Conservation (phyloP, 2,329 filamentous ascomycete species). For the Fusarium brachygibbosum region DNA sequence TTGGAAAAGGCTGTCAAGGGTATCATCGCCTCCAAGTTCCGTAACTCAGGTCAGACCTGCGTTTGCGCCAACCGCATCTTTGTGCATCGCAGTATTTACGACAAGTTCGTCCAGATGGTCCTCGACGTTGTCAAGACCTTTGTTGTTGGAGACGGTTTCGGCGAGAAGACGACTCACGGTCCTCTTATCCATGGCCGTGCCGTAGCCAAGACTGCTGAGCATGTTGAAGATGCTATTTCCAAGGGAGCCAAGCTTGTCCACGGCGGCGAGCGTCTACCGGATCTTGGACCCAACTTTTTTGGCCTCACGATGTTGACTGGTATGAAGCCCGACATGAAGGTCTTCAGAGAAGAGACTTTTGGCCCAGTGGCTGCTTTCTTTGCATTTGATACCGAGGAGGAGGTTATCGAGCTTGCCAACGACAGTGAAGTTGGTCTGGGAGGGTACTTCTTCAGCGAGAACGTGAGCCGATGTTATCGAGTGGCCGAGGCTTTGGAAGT, state of each 20-base stretch:
- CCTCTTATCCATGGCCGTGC: constrained; percentile 76
- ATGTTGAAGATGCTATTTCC: constrained; percentile 72
- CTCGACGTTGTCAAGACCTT: constrained; percentile 68
- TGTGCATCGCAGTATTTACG: constrained; percentile 71
- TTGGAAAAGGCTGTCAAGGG: constrained; percentile 76
- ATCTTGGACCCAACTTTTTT: constrained; percentile 76
- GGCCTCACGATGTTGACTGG: constrained; percentile 76
- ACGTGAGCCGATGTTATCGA: constrained; percentile 57
- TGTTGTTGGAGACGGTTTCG: constrained; percentile 70
- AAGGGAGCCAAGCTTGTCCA: constrained; percentile 71
- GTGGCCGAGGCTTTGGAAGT: constrained; percentile 64
- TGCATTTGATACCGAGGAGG: constrained; percentile 75
- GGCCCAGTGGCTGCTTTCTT: constrained; percentile 79
- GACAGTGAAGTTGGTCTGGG: constrained; percentile 76
- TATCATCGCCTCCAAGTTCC: constrained; percentile 77
- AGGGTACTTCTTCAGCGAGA: constrained; percentile 75
- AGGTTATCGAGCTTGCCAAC: constrained; percentile 77
- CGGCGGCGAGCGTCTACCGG: constrained; percentile 69
- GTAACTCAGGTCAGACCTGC: constrained; percentile 79
- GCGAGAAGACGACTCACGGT: constrained; percentile 69
- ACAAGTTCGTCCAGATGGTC: constrained; percentile 64
- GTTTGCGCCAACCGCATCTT: constrained; percentile 74
- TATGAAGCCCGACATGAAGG: constrained; percentile 75
- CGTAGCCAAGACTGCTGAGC: constrained; percentile 70
- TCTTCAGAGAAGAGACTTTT: constrained; percentile 78